A percentile compares a stretch with the other conserved stretches of the same genome.
Conservation (phyloP, 2,329 filamentous ascomycete genomes). For the Clonostachys chloroleuca region DNA sequence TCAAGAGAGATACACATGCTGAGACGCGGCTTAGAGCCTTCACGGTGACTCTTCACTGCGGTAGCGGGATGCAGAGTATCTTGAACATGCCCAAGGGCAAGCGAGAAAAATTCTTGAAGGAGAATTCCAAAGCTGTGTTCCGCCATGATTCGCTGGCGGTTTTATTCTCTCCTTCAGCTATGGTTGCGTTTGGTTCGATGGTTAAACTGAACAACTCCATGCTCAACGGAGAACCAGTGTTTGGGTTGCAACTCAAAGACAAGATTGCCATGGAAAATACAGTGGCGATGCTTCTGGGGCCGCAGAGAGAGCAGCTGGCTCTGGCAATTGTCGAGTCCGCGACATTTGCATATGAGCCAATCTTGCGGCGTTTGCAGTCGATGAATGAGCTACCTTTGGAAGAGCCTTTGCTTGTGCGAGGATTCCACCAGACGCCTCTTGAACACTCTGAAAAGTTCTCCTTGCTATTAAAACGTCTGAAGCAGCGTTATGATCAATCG, state of each 20-base stretch:
- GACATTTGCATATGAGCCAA: conserved; percentile 65
- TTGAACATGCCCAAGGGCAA: conserved; percentile 12
- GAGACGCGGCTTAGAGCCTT: neutral
- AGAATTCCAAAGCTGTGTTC: conserved; percentile 42
- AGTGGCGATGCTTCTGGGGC: conserved; percentile 28
- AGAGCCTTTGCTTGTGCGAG: conserved; percentile 37
- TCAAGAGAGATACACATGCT: no score
- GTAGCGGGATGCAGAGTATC: conserved; percentile 40
- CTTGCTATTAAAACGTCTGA: neutral
- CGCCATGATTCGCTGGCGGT: conserved; percentile 59
- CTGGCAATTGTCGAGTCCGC: conserved; percentile 52
- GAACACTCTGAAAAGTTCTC: neutral
- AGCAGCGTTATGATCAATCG: neutral
- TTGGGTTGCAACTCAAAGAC: conserved; percentile 48
- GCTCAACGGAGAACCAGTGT: conserved; percentile 29
- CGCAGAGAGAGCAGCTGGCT: conserved; percentile 19
- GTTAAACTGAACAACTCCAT: conserved; percentile 45
- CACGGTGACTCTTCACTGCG: conserved; percentile 29
- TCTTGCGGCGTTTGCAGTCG: conserved; percentile 54
- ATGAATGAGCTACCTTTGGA: conserved; percentile 52
- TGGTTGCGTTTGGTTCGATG: conserved; percentile 57
- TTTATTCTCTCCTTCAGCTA: conserved; percentile 41
- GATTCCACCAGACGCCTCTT: neutral
- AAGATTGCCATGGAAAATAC: conserved; percentile 33
- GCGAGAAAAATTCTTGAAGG: conserved; percentile 37